Base-by-base conservation (phyloP, 2,329 filamentous ascomycete genomes). In the Didymellaceae sp. region DNA sequence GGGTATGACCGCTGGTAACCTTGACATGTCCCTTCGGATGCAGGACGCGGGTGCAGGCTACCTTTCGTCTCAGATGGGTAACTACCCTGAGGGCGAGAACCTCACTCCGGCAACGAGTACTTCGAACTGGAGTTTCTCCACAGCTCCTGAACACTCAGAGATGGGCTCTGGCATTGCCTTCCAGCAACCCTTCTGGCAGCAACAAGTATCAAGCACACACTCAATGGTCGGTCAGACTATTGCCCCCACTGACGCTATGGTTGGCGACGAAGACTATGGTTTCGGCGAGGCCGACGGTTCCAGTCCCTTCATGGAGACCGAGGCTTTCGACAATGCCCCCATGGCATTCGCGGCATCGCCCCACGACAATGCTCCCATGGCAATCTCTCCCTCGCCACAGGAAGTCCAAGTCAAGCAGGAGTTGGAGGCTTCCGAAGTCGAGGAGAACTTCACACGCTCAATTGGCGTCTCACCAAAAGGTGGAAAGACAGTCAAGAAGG, bases 381-480 rank as follows among this genome's bases (percentile, higher is more conserved):
- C 37, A 4, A 37, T 52, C 3, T 28, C 49, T 13, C 49, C 21
- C 25, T 46, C 49, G 13, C 65, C 62, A 18, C 55, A 66, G 42
- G 61, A 63, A 13, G 59, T 52, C n/a, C 45, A 46, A n/a, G 46
- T 67, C n/a, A 64, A 66, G 41, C 57, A 59, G n/a, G 61, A 68
- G 11, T 45, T 54, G 7, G 57, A 63, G 11, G 30, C 43, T 16
- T 58, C 62, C 8, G 57, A 61, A 6, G 54, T 49, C 31, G 52
- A 48, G 25, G 33, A 35, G 21, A 45, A 48, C 40, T 43, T 57
- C 33, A 59, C 35, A 25, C 42, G 58, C 9, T 61, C 57, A n/a
- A 65, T 68, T 13, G 54, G 59, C 38, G 52, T 61, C 5, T 62
- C 63, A 17, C 54, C 61, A 2, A 67, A 59, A 25, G 64, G 66